Evolutionary conservation across 345 rosid species (phyloP), one percentile per base, ranked within the genome.

Genomic region (Brassica juncea): DNA sequence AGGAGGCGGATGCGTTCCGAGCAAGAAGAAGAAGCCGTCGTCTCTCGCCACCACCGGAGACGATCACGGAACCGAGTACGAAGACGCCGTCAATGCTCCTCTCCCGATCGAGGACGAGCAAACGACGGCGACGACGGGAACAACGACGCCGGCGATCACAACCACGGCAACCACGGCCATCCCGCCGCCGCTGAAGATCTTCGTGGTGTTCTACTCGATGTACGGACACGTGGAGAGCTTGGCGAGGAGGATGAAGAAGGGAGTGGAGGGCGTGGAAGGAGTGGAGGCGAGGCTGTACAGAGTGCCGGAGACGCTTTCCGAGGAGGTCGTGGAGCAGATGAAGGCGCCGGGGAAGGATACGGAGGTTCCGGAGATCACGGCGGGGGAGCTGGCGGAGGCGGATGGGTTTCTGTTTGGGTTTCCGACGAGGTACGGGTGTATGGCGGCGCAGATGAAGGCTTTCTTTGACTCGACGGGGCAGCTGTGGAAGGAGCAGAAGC

Each of bases 1-100:
- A 86, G 98, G 98, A 12, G 97, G 92, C 5, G 98, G 98, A 44
- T 94, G 98, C 66, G 97, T 94, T 32, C 98, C 97, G 4, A 94
- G 97, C 89, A 94, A 92, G 89, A 92, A 88, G 74, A 92, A 86
- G 78, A 83, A 82, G 32, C 84, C 86, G 32, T 72, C 88, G 44
- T 68, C 84, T 21, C 67, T 57, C 28, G 54, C 66, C 64, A 77
- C 62, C 25, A 66, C 70, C 55, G 80, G 81, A 5, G 83, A 82
- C 12, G 81, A 77, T 49, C 66, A 69, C 63, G 75, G 35, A 19
- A 39, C 44, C 61, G 74, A 74, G 57, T 21, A 60, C 58, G 65
- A 63, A 74, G 77, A 68, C 31, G 25, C 44, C 42, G 60, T 59
- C 4, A 73, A 71, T n/a, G 79, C 78, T 9, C 94, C 95, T 72